Evolutionary conservation across 805 yeast species (phyloP).

Genomic region (Saccharomycopsis javanensis): DNA sequence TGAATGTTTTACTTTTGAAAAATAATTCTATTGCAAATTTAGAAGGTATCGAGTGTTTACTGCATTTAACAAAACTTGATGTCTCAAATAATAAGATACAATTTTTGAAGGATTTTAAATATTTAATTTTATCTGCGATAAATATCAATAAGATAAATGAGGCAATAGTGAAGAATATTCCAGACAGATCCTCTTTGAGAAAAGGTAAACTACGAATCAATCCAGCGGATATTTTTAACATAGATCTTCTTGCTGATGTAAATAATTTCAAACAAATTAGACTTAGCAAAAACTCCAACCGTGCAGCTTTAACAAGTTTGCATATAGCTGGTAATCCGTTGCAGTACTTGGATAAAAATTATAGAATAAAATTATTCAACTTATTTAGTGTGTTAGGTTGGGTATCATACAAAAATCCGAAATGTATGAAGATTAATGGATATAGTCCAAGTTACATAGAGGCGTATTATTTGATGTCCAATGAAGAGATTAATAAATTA

Average conservation of each 20-base stretch:
- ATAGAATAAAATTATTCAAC: constrained; percentile 46
- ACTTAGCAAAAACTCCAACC: constrained; percentile 22
- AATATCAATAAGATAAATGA: background rate
- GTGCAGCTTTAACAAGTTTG: constrained; percentile 23
- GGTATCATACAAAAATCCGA: constrained; percentile 22
- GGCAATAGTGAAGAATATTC: background rate
- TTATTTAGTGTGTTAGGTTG: constrained; percentile 44
- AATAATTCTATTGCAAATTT: constrained; percentile 37
- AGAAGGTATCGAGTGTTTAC: constrained; percentile 36
- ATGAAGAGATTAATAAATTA: constrained; percentile 34
- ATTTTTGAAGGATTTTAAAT: constrained; percentile 32
- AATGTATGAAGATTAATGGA: constrained; percentile 43
- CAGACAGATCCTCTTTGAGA: background rate
- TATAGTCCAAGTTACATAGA: constrained; percentile 55
- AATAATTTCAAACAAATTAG: constrained; percentile 33
- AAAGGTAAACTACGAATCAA: constrained; percentile 22
- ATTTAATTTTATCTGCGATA: constrained; percentile 27
- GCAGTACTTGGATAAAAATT: constrained; percentile 33
- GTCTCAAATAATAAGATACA: constrained; percentile 38
- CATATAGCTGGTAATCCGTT: constrained; percentile 33
- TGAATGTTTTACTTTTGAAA: constrained; percentile 41
- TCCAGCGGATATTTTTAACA: constrained; percentile 35
- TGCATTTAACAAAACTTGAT: constrained; percentile 40
- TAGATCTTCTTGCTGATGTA: constrained; percentile 32
- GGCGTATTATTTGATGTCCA: constrained; percentile 42